phyloP scores from a whole-genome alignment of 169 alveolate genomes.

The Cryptosporidium felis region DNA sequence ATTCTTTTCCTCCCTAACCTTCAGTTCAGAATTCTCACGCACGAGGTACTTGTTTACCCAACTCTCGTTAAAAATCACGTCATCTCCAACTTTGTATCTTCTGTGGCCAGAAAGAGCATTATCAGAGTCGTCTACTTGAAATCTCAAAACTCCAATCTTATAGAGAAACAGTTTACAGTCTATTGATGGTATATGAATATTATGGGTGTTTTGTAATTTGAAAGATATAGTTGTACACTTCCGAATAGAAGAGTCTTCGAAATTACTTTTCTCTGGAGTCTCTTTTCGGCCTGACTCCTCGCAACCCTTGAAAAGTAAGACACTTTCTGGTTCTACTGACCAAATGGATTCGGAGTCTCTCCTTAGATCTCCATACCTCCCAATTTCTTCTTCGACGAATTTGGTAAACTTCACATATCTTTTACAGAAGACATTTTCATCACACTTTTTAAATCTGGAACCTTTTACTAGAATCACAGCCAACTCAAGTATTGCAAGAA shows the following conservation, averaged over 20 bases:
- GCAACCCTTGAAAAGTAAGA: conserved; percentile 17
- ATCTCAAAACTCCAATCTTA: conserved; percentile 25
- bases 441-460: conserved; percentile 27
- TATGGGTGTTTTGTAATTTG: not conserved
- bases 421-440: conserved; percentile 7
- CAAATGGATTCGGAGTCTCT: not conserved
- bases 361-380: not conserved
- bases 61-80: conserved; percentile 8
- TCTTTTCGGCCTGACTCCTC: not conserved
- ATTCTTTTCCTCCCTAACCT: not conserved
- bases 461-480: not conserved
- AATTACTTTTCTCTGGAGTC: not conserved
- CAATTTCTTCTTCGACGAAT: not conserved
- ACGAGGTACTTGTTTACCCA: not conserved
- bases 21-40: not conserved
- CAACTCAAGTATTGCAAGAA: conserved; percentile 74
- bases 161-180: conserved; percentile 7
- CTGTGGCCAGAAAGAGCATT: not conserved
- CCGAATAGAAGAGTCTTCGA: not conserved
- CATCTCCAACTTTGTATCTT: conserved; percentile 42
- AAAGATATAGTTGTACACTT: conserved; percentile 10
- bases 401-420: not conserved
- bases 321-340: not conserved
- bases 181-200: conserved; percentile 6
- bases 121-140: conserved; percentile 21